Evolutionary conservation across 1,139 yeast genomes (phyloP).

Genomic region (Saccharomyces hybrid): DNA sequence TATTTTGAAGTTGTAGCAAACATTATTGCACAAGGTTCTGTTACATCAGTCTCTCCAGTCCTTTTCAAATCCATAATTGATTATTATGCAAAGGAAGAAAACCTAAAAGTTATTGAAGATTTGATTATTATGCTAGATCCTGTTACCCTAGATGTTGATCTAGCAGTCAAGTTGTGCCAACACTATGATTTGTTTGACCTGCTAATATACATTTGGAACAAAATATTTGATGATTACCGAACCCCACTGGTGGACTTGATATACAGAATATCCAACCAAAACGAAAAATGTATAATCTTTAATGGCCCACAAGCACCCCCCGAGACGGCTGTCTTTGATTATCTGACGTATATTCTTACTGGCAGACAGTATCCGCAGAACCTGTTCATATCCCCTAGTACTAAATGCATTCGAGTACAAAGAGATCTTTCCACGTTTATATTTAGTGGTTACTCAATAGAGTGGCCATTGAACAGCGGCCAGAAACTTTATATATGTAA

Average conservation of each 20-base stretch:
- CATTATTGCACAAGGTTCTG: conserved; percentile 41
- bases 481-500: conserved; percentile 18
- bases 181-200: conserved; percentile 51
- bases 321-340: conserved; percentile 38
- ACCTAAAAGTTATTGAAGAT: conserved; percentile 50
- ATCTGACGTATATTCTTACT: conserved; percentile 60
- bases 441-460: conserved; percentile 44
- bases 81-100: conserved; percentile 36
- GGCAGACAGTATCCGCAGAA: conserved; percentile 78
- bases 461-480: conserved; percentile 38
- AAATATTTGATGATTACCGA: conserved; percentile 53
- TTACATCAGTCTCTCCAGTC: conserved; percentile 50
- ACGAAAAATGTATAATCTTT: conserved; percentile 12
- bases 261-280: conserved; percentile 7
- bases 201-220: conserved; percentile 60
- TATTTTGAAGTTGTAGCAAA: conserved; percentile 47
- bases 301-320: conserved; percentile 3
- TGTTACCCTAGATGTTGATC: conserved; percentile 61
- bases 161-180: conserved; percentile 54
- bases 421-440: conserved; percentile 44
- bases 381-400: conserved; percentile 33
- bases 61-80: conserved; percentile 54
- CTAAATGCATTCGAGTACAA: conserved; percentile 35
- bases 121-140: conserved; percentile 61
- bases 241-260: conserved; percentile 52